Evolutionary conservation across 306 rosid species (phyloP).

Genomic region (Myrica gale): DNA sequence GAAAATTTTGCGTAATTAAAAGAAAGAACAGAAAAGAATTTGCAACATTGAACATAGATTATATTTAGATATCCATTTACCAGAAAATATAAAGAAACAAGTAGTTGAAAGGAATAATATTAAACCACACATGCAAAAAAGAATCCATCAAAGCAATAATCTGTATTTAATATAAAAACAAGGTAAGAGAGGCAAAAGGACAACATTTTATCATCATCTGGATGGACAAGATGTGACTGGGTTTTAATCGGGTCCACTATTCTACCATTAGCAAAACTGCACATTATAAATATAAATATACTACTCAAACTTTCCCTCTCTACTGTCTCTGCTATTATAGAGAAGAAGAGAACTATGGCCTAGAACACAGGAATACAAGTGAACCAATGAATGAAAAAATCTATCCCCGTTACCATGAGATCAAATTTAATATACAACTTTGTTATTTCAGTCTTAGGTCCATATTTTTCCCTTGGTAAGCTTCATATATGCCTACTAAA

Average conservation of each 20-base stretch:
- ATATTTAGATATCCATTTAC: background rate
- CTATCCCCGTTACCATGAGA: background rate
- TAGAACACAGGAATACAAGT: background rate
- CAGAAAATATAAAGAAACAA: background rate
- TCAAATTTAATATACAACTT: background rate
- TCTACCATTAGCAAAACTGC: background rate
- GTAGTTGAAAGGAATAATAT: background rate
- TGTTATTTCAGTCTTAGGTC: background rate
- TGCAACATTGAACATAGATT: background rate
- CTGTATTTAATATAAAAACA: background rate
- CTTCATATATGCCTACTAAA: background rate
- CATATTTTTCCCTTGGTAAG: background rate
- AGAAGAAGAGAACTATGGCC: background rate
- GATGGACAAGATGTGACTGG: background rate
- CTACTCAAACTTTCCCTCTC: background rate
- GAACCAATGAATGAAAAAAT: background rate
- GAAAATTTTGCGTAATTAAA: background rate
- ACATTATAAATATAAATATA: background rate
- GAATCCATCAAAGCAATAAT: slow-evolving; percentile 2
- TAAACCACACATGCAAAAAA: background rate
- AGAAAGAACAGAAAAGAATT: background rate
- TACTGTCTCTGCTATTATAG: background rate
- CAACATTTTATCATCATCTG: background rate
- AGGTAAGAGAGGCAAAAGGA: background rate
- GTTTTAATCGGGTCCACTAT: background rate